Evolutionary conservation across 768 basidiomycete genomes (phyloP), one percentile per base, ranked within the genome.

Genomic region (Scleroderma bovista): DNA sequence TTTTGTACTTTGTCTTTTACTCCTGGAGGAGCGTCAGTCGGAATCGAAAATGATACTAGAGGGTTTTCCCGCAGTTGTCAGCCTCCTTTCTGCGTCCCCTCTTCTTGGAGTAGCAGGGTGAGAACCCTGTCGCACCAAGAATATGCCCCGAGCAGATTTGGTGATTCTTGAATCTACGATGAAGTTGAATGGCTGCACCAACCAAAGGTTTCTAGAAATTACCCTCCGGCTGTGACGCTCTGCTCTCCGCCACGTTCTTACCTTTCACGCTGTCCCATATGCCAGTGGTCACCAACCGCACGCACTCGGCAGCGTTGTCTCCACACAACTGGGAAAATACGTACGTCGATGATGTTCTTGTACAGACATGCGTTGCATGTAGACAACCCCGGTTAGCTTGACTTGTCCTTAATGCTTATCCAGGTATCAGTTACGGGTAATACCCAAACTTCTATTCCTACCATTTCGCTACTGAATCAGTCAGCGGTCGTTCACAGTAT

Each of bases 291-390:
- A 66, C 57, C n/a, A 74, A 50, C 17, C 65, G 54, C 6, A 69
- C 58, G n/a, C 69, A 68, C 33, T 17, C 55, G 22, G 68, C 46
- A 11, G 63, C 56, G 3, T 54, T 17, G 9, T 57, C 32, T 4
- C 72, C 73, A 32, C 73, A 74, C 15, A 74, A 50, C 20, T 59
- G 55, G 23, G 57, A 51, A 48, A 73, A 70, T 51, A 72, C 47
- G 15, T 56, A n/a, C n/a, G n/a, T n/a, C n/a, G n/a, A n/a, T 49
- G 44, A 72, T 62, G 48, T 69, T 70, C 37, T 57, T 61, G 26
- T 44, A 43, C 69, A 12, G 60, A 52, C 58, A 73, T 71, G 24
- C 63, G 60, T 29, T 70, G 67, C 17, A 66, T 37, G 50, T 69
- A 70, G 19, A 69, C 47, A 31, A 72, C 52, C 6, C 72, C 73